Evolutionary conservation across 2,329 filamentous ascomycete species (phyloP), one percentile per base, ranked within the genome.

Genomic region (Hymenoscyphus fraxineus): DNA sequence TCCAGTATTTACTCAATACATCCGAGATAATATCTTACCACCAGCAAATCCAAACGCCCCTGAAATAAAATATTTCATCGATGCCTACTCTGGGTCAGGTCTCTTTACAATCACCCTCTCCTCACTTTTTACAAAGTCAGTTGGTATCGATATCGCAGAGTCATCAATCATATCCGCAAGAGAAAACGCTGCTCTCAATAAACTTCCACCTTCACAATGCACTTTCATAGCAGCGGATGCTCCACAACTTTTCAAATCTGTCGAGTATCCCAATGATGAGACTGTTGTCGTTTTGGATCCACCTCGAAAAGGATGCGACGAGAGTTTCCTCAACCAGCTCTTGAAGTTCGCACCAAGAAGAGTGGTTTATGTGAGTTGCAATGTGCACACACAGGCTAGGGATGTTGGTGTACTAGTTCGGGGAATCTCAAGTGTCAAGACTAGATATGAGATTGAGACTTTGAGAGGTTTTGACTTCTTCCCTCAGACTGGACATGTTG

Each of bases 41-140:
- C 78, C 82, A 2, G 60, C 73, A 38, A 64, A 72, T 40, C 71
- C 76, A 60, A 71, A 71, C 64, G 77, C 71, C 10, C 78, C 78
- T 60, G 65, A 70, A 35, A 88, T 97, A 78, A 90, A 89, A 71
- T 93, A 96, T 79, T 88, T 99, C 56, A 94, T 99, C 70, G 95
- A 99, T 80, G 95, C 95, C 62, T 99, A 99, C 83, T 99, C 92
- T 15, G 95, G 95, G 76, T 96, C 92, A 0, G 95, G 95, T 56
- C 91, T 99, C 75, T 99, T 99, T 84, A 97, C 93, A 64, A 92
- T 99, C 76, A 95, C 93, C 4, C 88, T 98, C 13, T 92, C 93
- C 0, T 85, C 88, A 0, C 83, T 95, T 51, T 96, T 98, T 82
- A 85, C 92, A 62, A 88, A 89, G 67, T 92, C 88, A 67, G 88